These are phyloP conservation scores for Phaeosphaeria sp. DNA, from an alignment of 2,329 filamentous ascomycete species.

Conservation along the genomic window DNA sequence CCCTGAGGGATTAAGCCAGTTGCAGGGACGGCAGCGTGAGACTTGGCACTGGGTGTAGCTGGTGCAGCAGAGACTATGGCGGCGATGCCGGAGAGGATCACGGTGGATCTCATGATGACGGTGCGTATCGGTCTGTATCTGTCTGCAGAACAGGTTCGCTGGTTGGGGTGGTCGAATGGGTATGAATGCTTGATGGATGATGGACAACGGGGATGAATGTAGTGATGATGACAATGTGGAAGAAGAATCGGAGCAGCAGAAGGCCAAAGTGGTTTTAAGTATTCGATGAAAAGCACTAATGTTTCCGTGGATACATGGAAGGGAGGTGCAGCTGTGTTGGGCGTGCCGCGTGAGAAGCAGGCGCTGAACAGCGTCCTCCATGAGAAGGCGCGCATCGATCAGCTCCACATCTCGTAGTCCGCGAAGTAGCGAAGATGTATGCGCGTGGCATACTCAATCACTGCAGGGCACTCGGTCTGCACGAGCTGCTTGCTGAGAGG, in stretches of 20 bases:
- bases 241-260: constrained; percentile 7
- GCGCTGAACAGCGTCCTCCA: constrained; percentile 1
- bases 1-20: constrained; percentile 1
- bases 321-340: constrained; percentile 1
- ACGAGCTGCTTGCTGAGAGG: constrained; percentile 57
- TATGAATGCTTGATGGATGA: constrained; percentile 16
- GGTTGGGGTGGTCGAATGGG: constrained; percentile 4
- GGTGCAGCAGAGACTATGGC: constrained; percentile 11
- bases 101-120: constrained; percentile 12
- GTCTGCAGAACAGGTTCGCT: background rate
- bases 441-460: constrained; percentile 63
- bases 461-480: constrained; percentile 52
- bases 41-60: constrained; percentile 1
- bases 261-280: constrained; percentile 6
- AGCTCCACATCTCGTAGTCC: constrained; percentile 58
- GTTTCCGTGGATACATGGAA: constrained; percentile 1
- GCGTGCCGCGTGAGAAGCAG: too few species aligned
- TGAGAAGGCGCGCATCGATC: background rate
- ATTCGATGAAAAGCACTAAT: constrained; percentile 7
- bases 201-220: constrained; percentile 12
- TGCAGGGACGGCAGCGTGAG: background rate
- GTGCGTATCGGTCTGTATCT: background rate
- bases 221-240: constrained; percentile 14
- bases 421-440: constrained; percentile 65
- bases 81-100: constrained; percentile 17